Conservation (phyloP, 371 early-diverging fungal species). For the Syncephalastrum contaminatum region DNA sequence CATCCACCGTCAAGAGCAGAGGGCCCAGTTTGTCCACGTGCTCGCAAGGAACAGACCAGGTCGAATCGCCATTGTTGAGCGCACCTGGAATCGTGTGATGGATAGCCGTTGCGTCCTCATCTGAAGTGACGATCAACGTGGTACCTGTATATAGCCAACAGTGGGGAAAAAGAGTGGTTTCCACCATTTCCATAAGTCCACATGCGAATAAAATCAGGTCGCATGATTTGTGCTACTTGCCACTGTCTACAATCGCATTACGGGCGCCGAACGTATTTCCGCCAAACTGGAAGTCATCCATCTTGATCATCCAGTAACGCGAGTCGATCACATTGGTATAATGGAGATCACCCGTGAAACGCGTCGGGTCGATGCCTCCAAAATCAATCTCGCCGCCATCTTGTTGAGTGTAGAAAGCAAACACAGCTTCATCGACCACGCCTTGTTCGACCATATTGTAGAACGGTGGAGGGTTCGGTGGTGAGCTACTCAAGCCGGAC, state of each 20-base stretch:
- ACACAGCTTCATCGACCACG: slow-evolving; percentile 65
- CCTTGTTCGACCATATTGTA: slow-evolving; percentile 66
- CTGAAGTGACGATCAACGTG: slow-evolving; percentile 69
- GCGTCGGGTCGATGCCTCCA: slow-evolving; percentile 61
- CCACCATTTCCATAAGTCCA: not conserved
- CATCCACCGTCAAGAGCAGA: slow-evolving; percentile 50
- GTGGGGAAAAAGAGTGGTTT: not conserved
- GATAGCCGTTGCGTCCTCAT: slow-evolving; percentile 62
- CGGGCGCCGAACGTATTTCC: slow-evolving; percentile 21
- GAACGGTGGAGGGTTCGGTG: slow-evolving; percentile 58
- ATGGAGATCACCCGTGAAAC: slow-evolving; percentile 52
- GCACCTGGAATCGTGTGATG: slow-evolving; percentile 64
- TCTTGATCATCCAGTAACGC: slow-evolving; percentile 78
- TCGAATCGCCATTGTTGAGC: slow-evolving; percentile 55
- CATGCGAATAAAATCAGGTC: not conserved
- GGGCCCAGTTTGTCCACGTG: slow-evolving; percentile 39
- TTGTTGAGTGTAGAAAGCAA: slow-evolving; percentile 65
- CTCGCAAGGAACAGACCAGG: slow-evolving; percentile 55
- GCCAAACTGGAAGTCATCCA: slow-evolving; percentile 51
- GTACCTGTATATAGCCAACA: slow-evolving; percentile 41
- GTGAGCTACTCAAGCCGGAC: slow-evolving; percentile 50
- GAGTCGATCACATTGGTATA: slow-evolving; percentile 69
- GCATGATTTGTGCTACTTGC: slow-evolving; percentile 13
- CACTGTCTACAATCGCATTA: slow-evolving; percentile 59
- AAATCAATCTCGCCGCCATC: slow-evolving; percentile 65